Evolutionary conservation across 306 rosid species (phyloP).

Genomic region (Geum urbanum): DNA sequence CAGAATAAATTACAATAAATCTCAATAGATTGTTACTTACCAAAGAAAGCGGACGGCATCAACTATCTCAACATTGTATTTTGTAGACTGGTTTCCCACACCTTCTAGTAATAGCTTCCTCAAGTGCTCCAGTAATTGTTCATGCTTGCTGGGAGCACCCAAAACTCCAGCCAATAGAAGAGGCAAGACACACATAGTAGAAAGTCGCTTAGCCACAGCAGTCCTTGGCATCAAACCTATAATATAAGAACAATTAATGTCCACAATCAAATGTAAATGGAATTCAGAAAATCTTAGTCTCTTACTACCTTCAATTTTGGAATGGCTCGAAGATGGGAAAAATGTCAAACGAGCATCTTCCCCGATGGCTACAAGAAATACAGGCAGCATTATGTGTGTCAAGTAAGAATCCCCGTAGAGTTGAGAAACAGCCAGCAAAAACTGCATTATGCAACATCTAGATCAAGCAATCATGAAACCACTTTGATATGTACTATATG

Average conservation of each 20-base stretch:
- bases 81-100: slow-evolving; percentile 38
- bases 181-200: slow-evolving; percentile 82
- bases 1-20: slow-evolving; percentile 18
- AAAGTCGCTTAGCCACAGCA: slow-evolving; percentile 66
- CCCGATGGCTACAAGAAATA: slow-evolving; percentile 76
- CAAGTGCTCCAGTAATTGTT: slow-evolving; percentile 58
- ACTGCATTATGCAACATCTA: slow-evolving; percentile 48
- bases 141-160: slow-evolving; percentile 66
- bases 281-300: slow-evolving; percentile 11
- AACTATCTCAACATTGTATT: slow-evolving; percentile 60
- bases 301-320: slow-evolving; percentile 68
- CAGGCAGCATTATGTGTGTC: slow-evolving; percentile 81
- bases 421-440: slow-evolving; percentile 73
- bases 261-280: slow-evolving; percentile 21
- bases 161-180: slow-evolving; percentile 86
- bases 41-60: slow-evolving; percentile 90
- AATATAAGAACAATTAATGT: slow-evolving; percentile 27
- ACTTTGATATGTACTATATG: slow-evolving; percentile 1
- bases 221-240: slow-evolving; percentile 82
- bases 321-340: slow-evolving; percentile 63
- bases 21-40: slow-evolving; percentile 33
- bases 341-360: slow-evolving; percentile 66
- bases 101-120: slow-evolving; percentile 73
- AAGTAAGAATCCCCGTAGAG: slow-evolving; percentile 73
- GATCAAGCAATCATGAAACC: slow-evolving; percentile 27